Percentiles rank a stretch among this genome's conserved stretches.
Conservation (phyloP, 768 basidiomycete species). For the Suillus subalutaceus region DNA sequence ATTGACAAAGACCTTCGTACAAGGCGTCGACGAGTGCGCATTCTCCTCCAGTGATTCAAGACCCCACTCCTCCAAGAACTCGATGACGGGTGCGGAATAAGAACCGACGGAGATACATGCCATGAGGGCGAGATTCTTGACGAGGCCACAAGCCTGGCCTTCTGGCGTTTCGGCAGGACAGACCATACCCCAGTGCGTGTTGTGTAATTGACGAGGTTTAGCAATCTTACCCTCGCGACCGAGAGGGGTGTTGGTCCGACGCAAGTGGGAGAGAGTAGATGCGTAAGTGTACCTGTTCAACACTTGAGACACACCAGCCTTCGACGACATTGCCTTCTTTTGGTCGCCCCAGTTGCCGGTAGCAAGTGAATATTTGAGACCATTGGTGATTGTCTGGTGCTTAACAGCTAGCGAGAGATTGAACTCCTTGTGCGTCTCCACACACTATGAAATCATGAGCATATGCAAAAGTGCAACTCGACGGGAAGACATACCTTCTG, state of each 20-base stretch:
- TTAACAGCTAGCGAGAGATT: slow-evolving; percentile 90
- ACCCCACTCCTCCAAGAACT: slow-evolving; percentile 99
- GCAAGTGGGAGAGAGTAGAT: slow-evolving; percentile 95
- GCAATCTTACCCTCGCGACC: slow-evolving; percentile 99
- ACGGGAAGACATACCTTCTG: slow-evolving; percentile 72
- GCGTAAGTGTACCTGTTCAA: slow-evolving; percentile 99
- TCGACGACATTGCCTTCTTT: slow-evolving; percentile 97
- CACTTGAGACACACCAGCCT: slow-evolving; percentile 98
- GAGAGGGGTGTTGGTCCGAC: slow-evolving; percentile 96
- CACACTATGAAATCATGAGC: slow-evolving; percentile 61
- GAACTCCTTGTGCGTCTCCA: slow-evolving; percentile 95
- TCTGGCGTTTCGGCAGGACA: slow-evolving; percentile 99
- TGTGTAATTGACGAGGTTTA: slow-evolving; percentile 98
- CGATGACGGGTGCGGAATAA: slow-evolving; percentile 92
- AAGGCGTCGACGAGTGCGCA: slow-evolving; percentile 77
- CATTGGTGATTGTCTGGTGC: slow-evolving; percentile 96
- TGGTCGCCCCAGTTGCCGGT: slow-evolving; percentile 99
- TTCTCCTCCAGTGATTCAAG: slow-evolving; percentile 94
- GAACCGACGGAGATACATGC: slow-evolving; percentile 98
- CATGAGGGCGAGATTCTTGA: slow-evolving; percentile 98
- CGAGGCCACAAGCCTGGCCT: slow-evolving; percentile 98
- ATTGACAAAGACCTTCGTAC: slow-evolving; percentile 98
- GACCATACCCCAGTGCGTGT: slow-evolving; percentile 99
- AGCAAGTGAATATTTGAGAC: slow-evolving; percentile 95
- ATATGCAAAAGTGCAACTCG: background rate